Percentiles rank a stretch among this genome's conserved stretches.
Evolutionary conservation across 139 green algal species (phyloP).

Genomic region (Picochlorum sp.): DNA sequence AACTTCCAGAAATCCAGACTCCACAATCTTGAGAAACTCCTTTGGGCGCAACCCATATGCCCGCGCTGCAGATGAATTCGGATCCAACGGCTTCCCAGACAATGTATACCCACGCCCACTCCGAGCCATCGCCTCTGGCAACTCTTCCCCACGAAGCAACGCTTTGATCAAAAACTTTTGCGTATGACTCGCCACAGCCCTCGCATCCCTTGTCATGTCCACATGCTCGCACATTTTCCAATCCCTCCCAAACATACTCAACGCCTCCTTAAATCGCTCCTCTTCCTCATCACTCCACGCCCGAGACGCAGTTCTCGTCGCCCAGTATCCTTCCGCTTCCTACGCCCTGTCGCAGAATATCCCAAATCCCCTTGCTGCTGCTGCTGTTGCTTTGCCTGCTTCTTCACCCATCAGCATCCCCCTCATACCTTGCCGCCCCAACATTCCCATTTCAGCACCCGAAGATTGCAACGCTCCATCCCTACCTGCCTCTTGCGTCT

Average conservation of each 20-base stretch:
- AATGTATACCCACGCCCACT: constrained; percentile 30
- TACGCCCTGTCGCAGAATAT: constrained; percentile 38
- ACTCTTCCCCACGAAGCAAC: constrained; percentile 53
- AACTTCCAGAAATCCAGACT: constrained; percentile 7
- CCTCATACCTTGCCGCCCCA: background rate
- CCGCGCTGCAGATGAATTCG: constrained; percentile 48
- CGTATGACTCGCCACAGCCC: constrained; percentile 52
- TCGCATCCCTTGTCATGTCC: constrained; percentile 50
- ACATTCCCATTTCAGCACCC: too few relatives aligned
- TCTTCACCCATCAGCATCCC: background rate
- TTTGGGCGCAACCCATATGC: constrained; percentile 70
- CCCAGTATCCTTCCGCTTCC: constrained; percentile 64
- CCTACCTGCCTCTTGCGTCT: too few relatives aligned
- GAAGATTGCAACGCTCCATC: background rate
- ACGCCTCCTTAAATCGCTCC: constrained; percentile 46
- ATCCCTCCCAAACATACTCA: constrained; percentile 53
- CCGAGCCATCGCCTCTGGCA: constrained; percentile 34
- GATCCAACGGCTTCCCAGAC: constrained; percentile 66
- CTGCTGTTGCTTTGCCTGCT: background rate
- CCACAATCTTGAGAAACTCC: constrained; percentile 25
- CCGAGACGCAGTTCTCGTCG: constrained; percentile 26
- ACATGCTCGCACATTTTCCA: constrained; percentile 54
- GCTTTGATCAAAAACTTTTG: constrained; percentile 80
- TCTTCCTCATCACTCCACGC: constrained; percentile 68
- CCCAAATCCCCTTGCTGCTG: constrained; percentile 18